Conservation (phyloP, 2,329 filamentous ascomycete species). For the Diplodia scrobiculata region DNA sequence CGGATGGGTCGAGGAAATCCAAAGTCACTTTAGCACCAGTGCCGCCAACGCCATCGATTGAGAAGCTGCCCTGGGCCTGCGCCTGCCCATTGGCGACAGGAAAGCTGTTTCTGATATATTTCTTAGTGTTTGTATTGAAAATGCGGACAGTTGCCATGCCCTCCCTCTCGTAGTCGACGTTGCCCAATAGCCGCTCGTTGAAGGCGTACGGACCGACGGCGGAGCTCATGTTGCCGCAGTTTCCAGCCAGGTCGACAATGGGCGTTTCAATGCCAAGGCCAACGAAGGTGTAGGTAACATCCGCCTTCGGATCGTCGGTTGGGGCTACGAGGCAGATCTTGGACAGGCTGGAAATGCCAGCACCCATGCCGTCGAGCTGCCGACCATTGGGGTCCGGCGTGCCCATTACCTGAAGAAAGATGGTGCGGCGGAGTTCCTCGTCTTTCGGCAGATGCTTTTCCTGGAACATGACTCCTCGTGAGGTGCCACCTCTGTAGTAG, state of each 20-base stretch:
- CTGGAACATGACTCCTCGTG: conserved; percentile 64
- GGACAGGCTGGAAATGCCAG: conserved; percentile 67
- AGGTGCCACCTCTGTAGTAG: conserved; percentile 71
- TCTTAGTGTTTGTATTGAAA: conserved; percentile 71
- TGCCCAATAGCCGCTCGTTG: conserved; percentile 12
- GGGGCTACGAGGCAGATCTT: conserved; percentile 69
- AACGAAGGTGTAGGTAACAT: conserved; percentile 73
- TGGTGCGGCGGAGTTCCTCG: conserved; percentile 52
- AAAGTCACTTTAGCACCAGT: conserved; percentile 60
- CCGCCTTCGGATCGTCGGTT: conserved; percentile 52
- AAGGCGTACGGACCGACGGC: conserved; percentile 66
- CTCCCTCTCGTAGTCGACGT: conserved; percentile 35
- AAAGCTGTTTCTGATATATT: conserved; percentile 63
- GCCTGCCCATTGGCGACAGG: conserved; percentile 54
- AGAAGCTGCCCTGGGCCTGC: conserved; percentile 56
- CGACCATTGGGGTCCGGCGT: conserved; percentile 67
- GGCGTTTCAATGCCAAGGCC: conserved; percentile 65
- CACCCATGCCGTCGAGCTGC: conserved; percentile 72
- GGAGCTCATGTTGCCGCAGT: conserved; percentile 74
- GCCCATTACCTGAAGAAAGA: conserved; percentile 64
- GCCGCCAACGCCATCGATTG: conserved; percentile 66
- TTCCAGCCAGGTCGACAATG: conserved; percentile 66
- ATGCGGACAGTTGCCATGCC: conserved; percentile 58
- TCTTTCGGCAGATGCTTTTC: conserved; percentile 55
- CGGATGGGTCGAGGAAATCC: conserved; percentile 63